phyloP scores from a whole-genome alignment of 1,284 basidiomycete species.

The Peniophora sp. region DNA sequence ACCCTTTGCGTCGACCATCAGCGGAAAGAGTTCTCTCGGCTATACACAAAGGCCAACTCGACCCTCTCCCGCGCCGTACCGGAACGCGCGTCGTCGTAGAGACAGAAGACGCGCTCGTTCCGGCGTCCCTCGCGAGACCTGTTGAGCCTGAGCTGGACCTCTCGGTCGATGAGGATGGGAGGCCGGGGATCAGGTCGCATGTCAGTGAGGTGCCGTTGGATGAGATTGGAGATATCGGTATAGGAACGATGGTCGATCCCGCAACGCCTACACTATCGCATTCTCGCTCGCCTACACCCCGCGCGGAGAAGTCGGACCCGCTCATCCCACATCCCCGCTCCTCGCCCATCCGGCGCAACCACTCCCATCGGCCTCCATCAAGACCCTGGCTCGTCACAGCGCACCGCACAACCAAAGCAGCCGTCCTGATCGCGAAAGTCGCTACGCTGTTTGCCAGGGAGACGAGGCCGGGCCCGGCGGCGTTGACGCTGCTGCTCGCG shows the following conservation, averaged over 20 bases:
- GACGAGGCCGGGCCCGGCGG: background rate
- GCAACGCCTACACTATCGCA: background rate
- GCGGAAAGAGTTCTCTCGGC: constrained; percentile 63
- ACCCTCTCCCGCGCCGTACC: constrained; percentile 14
- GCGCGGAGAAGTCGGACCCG: no score
- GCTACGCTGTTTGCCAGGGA: background rate
- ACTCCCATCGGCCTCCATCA: no score
- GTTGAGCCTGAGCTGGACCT: no score
- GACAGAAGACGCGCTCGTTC: background rate
- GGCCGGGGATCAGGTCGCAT: no score
- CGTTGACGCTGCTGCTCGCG: background rate
- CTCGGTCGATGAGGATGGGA: no score
- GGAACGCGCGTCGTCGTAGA: background rate
- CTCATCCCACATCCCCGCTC: no score
- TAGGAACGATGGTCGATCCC: background rate
- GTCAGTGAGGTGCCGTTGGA: no score
- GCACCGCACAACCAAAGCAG: background rate
- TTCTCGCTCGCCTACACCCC: background rate
- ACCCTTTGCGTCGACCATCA: constrained; percentile 55
- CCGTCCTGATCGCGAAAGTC: background rate
- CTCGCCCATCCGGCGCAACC: no score
- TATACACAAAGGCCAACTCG: constrained; percentile 60
- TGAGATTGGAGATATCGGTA: no score
- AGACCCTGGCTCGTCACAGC: no score
- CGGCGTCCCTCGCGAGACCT: background rate